Conservation (phyloP, 192 early-diverging fungal genomes). For the Paraglomus brasilianum region DNA sequence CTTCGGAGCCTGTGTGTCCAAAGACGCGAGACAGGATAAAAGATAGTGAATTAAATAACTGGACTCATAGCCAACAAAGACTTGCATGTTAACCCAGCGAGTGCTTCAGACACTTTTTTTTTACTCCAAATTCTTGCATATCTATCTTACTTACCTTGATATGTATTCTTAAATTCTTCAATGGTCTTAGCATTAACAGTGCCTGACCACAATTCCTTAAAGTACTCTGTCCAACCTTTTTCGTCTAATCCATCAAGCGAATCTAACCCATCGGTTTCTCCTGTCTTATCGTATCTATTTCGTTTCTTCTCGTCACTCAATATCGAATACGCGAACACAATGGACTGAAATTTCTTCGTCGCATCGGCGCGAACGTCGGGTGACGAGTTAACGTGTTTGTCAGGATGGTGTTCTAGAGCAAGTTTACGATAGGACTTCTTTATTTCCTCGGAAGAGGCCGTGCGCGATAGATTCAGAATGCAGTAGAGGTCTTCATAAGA, state of each 20-base stretch:
- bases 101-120: background rate
- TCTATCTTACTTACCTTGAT: conserved; percentile 52
- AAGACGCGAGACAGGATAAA: background rate
- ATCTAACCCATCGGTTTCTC: conserved; percentile 42
- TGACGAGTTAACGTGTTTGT: conserved; percentile 68
- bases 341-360: conserved; percentile 70
- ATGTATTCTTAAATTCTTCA: conserved; percentile 66
- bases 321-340: conserved; percentile 74
- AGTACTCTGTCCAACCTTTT: conserved; percentile 78
- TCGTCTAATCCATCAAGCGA: conserved; percentile 38
- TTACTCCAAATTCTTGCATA: background rate
- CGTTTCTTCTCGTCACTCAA: conserved; percentile 67
- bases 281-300: conserved; percentile 74
- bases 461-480: background rate
- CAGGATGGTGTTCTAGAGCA: conserved; percentile 85
- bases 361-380: conserved; percentile 54
- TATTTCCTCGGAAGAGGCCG: conserved; percentile 45
- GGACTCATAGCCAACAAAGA: background rate
- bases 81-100: too few relatives aligned
- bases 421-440: conserved; percentile 88
- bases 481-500: conserved; percentile 1
- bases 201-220: conserved; percentile 72
- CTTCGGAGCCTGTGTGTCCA: conserved; percentile 58
- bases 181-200: conserved; percentile 73
- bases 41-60: background rate